Percentiles rank a stretch among this genome's conserved stretches.
These are phyloP conservation scores for Pythium aquatile DNA, from an alignment of 352 stramenopile species.

Conservation along the genomic window DNA sequence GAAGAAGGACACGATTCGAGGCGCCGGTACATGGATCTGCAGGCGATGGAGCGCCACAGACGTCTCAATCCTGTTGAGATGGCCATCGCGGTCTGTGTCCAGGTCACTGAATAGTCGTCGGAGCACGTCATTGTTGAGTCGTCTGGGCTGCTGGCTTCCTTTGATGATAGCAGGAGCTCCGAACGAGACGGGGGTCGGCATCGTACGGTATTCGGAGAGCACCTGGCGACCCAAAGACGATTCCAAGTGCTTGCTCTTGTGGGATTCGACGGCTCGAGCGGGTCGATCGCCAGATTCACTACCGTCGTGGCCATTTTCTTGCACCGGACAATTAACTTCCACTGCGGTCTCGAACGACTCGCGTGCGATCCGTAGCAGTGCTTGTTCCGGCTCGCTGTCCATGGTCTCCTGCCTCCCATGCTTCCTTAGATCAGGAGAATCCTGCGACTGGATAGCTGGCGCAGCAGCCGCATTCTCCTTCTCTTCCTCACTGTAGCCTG, in stretches of 20 bases:
- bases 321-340: neutral
- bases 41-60: constrained; percentile 73
- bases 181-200: constrained; percentile 61
- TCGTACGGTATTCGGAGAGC: constrained; percentile 67
- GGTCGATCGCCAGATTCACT: neutral
- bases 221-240: constrained; percentile 68
- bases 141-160: constrained; percentile 16
- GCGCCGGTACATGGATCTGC: constrained; percentile 54
- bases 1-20: constrained; percentile 71
- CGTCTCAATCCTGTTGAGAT: constrained; percentile 69
- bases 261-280: neutral
- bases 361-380: constrained; percentile 1
- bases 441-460: neutral
- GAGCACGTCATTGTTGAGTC: constrained; percentile 54
- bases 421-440: neutral
- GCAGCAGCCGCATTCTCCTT: constrained; percentile 2
- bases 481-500: neutral
- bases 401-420: neutral
- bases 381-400: neutral
- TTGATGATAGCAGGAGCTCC: constrained; percentile 28
- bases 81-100: constrained; percentile 62
- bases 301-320: neutral
- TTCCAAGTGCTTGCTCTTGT: neutral
- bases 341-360: constrained; percentile 10
- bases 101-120: constrained; percentile 79